Base-by-base conservation (phyloP, 176 grass and related monocot species). In the Aegilops tauschii region DNA sequence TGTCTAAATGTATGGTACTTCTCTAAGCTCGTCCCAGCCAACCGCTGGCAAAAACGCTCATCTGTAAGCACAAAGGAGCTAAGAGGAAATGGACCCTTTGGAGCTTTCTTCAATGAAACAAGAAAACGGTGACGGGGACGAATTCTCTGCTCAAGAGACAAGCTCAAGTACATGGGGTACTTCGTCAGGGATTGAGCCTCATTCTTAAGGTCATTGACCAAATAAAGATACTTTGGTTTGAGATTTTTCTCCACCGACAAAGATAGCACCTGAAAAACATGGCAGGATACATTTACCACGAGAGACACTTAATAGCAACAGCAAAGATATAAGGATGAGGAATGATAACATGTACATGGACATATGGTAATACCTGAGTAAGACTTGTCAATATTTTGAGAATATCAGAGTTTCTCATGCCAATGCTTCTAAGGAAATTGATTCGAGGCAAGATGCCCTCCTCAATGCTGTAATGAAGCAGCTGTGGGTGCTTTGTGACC, bases 381-480 rank as follows among this genome's bases (percentile, higher is more conserved):
- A 98, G 92, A 79, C 89, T 96, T 52, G 97, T 98, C 86, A 98
- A 80, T 75, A 98, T 78, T 92, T 98, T 98, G 35, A 98, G 85
- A 85, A 96, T 94, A 83, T 98, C 94, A 13, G 86, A 34, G 63
- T 96, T 87, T 66, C 72, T 36, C 97, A 98, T 91, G 49, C 97
- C 90, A 82, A 98, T 96, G 75, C 97, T 93, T 90, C 97, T 94
- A 44, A 96, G 86, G 28, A 94, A 98, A 77, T 96, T 93, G 76
- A 98, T 93, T 83, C 92, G 87, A 84, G 94, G 97, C 87, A 98
- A 87, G 80, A 98, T 94, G 69, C 97, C 97, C 87, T 98, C 90
- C 82, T 98, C 86, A 80, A 98, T 96, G 88, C 94, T 98, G 91
- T 98, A 98, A 83, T 98, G 94, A 79, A 96, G 94, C 69, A 98